A percentile compares a stretch with the other conserved stretches of the same genome.
Evolutionary conservation across 2,329 filamentous ascomycete species (phyloP).

Genomic region (Exophiala dermatitidis): DNA sequence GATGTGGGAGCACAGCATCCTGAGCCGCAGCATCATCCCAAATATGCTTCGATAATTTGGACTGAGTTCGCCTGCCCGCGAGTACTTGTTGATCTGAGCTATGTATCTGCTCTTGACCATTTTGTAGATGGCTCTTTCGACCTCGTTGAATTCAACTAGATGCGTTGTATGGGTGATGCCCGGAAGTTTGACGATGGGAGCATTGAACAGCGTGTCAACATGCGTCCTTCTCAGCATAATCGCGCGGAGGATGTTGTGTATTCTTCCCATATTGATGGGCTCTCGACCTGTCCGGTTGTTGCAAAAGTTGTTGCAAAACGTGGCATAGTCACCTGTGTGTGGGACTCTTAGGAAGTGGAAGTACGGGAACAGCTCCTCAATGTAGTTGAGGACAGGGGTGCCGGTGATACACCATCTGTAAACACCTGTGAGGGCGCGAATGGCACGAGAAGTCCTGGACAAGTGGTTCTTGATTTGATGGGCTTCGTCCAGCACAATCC

Average conservation of each 20-base stretch:
- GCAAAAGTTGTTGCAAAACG: conserved; percentile 29
- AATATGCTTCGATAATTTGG: conserved; percentile 37
- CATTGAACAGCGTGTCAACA: conserved; percentile 46
- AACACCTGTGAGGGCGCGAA: conserved; percentile 32
- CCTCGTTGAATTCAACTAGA: conserved; percentile 44
- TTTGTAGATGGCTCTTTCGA: conserved; percentile 49
- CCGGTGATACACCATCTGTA: conserved; percentile 37
- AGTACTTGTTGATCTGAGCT: conserved; percentile 35
- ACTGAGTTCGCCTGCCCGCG: conserved; percentile 21
- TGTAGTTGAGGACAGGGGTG: conserved; percentile 36
- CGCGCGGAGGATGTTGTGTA: conserved; percentile 29
- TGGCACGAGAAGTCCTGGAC: conserved; percentile 33
- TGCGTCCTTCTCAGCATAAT: conserved; percentile 53
- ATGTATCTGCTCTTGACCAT: conserved; percentile 44
- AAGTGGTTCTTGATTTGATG: conserved; percentile 33
- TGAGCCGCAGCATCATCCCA: conserved; percentile 44
- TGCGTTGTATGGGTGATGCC: conserved; percentile 39
- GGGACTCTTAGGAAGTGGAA: conserved; percentile 35
- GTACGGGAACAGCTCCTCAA: conserved; percentile 36
- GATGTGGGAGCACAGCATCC: conserved; percentile 47
- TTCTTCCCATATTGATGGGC: conserved; percentile 21
- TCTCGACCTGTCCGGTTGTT: conserved; percentile 18
- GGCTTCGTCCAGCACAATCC: conserved; percentile 39
- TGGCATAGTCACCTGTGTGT: conserved; percentile 24
- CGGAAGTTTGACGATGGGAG: conserved; percentile 50